Base-by-base conservation (phyloP, 2,329 filamentous ascomycete species). In the Lomentospora prolificans region DNA sequence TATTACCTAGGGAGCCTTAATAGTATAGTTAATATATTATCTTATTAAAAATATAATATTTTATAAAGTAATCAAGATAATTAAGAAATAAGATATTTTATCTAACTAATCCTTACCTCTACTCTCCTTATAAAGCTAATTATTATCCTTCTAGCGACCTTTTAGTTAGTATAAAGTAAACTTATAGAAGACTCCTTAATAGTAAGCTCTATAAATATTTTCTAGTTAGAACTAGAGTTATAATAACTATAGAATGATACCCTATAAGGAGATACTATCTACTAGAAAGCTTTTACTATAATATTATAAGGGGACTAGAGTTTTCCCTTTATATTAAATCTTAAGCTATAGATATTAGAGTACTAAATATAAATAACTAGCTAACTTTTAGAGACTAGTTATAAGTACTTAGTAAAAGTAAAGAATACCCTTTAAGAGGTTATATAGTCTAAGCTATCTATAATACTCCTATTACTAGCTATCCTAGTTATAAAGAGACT, bases 11-110 rank as follows among this genome's bases (percentile, higher is more conserved):
- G 6, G 3, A 36, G 6, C 6, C 6, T 36, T 3, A 36, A 36
- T 36, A 36, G 6, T 36, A 36, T 36, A 3, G 3, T 36, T 36
- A 36, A 36, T 36, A 36, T 36, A 36, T n/a, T 36, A 36, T 36
- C 6, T 3, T 36, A 36, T 3, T 36, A 36, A 7, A 7, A 36
- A 3, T 55, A 46, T 44, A 25, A 55, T 46, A 46, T 22, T 14
- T 30, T 44, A 25, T 55, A 46, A 46, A 14, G 39, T 22, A 44
- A 44, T 44, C 17, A 14, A 44, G 22, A 46, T 48, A 55, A 55
- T 46, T 27, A 46, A 55, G 17, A 46, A 5, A 55, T 36, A 36
- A 36, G 31, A 36, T 36, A 36, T 36, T 36, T 12, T 36, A 36
- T 36, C 31, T 36, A 36, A 7, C 6, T 36, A 36, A 36, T 36